Percentiles rank a stretch among this genome's conserved stretches.
Conservation (phyloP, 805 yeast species). For the Wickerhamiella alocasiicola region DNA sequence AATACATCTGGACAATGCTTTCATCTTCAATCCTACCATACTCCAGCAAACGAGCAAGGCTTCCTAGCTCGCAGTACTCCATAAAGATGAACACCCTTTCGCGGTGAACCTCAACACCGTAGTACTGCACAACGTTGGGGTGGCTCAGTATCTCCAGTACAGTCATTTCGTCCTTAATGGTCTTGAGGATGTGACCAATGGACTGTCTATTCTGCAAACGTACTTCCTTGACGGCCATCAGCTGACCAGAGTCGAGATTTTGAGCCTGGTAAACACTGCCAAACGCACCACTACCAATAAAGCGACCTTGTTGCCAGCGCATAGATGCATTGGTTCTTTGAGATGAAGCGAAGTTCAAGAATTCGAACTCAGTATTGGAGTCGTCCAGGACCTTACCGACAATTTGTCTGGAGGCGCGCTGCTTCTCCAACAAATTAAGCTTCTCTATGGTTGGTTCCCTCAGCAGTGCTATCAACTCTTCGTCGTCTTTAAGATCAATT, state of each 20-base stretch:
- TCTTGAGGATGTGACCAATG: slow-evolving; percentile 70
- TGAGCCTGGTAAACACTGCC: slow-evolving; percentile 90
- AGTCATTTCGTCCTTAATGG: slow-evolving; percentile 92
- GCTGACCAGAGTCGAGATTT: slow-evolving; percentile 87
- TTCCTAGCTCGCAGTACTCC: slow-evolving; percentile 97
- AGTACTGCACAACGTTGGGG: slow-evolving; percentile 92
- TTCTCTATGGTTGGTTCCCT: slow-evolving; percentile 58
- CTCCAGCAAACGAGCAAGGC: slow-evolving; percentile 67
- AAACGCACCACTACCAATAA: slow-evolving; percentile 90
- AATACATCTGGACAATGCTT: slow-evolving; percentile 76
- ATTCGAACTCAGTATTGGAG: slow-evolving; percentile 75
- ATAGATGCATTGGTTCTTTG: slow-evolving; percentile 81
- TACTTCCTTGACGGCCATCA: slow-evolving; percentile 94
- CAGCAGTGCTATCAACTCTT: slow-evolving; percentile 42
- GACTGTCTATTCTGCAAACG: slow-evolving; percentile 79
- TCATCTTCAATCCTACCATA: slow-evolving; percentile 96
- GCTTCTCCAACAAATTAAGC: slow-evolving; percentile 49
- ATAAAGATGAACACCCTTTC: slow-evolving; percentile 90
- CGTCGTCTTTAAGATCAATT: slow-evolving; percentile 42
- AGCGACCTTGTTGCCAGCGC: slow-evolving; percentile 93
- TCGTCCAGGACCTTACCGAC: slow-evolving; percentile 88
- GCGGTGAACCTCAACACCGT: slow-evolving; percentile 93
- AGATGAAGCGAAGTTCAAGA: slow-evolving; percentile 73
- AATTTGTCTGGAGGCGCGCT: slow-evolving; percentile 37
- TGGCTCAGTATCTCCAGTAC: slow-evolving; percentile 89